These are phyloP conservation scores for Rhodomyrtus psidioides DNA, from an alignment of 441 rosid species.

Conservation along the genomic window DNA sequence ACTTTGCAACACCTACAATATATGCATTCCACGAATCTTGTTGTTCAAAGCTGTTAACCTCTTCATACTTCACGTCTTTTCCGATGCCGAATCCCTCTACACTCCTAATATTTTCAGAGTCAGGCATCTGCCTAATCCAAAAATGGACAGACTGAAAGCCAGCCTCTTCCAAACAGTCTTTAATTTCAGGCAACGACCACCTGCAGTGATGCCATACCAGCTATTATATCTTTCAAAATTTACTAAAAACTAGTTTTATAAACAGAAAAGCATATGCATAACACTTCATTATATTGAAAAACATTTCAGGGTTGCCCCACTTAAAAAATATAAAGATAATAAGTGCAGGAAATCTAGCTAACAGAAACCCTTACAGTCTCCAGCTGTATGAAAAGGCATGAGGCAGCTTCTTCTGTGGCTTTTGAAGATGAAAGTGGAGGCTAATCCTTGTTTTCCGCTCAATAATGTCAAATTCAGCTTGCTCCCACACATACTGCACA, in stretches of 20 bases:
- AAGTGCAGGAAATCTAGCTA: background rate
- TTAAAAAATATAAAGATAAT: background rate
- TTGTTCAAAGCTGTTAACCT: slow-evolving; percentile 59
- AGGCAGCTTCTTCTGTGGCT: slow-evolving; percentile 70
- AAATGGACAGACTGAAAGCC: slow-evolving; percentile 75
- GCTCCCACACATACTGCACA: slow-evolving; percentile 85
- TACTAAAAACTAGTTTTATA: background rate
- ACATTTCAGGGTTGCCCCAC: background rate
- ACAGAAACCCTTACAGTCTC: slow-evolving; percentile 60
- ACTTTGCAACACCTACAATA: slow-evolving; percentile 47
- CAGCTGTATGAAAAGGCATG: slow-evolving; percentile 86
- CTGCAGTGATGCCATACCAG: slow-evolving; percentile 19
- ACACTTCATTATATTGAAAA: background rate
- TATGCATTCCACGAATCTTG: slow-evolving; percentile 92
- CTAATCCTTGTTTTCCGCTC: slow-evolving; percentile 78
- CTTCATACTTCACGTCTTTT: slow-evolving; percentile 58
- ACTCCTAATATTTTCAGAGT: slow-evolving; percentile 42
- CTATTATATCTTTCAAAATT: background rate
- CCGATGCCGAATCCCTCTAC: slow-evolving; percentile 64
- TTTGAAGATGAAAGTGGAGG: slow-evolving; percentile 73
- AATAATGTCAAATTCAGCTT: slow-evolving; percentile 77
- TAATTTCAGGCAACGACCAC: slow-evolving; percentile 87
- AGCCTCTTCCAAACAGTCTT: slow-evolving; percentile 81
- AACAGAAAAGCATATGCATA: background rate
- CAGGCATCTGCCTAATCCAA: slow-evolving; percentile 85